Conservation (phyloP, 2,329 filamentous ascomycete genomes). For the Pseudocercospora pini-densiflorae region DNA sequence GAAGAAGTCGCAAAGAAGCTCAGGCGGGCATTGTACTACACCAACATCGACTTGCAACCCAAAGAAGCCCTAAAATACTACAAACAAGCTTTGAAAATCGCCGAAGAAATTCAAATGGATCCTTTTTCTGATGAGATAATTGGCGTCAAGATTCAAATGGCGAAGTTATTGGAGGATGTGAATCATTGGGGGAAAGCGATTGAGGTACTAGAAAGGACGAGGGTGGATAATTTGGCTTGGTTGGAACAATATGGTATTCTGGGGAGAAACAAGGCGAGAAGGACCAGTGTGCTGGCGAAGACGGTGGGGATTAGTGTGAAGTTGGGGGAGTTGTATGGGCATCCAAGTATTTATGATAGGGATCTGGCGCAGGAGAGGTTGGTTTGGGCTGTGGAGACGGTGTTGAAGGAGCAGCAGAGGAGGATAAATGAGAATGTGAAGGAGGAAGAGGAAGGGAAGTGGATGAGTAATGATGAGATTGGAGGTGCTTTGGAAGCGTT, state of each 20-base stretch:
- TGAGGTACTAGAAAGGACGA: conserved; percentile 77
- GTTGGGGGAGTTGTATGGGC: conserved; percentile 80
- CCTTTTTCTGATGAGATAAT: conserved; percentile 90
- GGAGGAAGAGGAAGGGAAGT: conserved; percentile 67
- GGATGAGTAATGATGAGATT: conserved; percentile 72
- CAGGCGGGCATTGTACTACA: conserved; percentile 84
- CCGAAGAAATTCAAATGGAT: conserved; percentile 76
- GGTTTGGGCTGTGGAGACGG: conserved; percentile 80
- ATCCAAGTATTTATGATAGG: conserved; percentile 73
- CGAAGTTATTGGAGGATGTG: conserved; percentile 78
- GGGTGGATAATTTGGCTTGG: conserved; percentile 66
- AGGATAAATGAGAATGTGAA: conserved; percentile 61
- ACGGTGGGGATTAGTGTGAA: conserved; percentile 79
- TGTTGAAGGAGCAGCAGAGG: conserved; percentile 73
- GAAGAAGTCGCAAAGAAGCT: conserved; percentile 76
- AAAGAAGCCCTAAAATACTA: conserved; percentile 83
- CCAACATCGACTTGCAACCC: conserved; percentile 74
- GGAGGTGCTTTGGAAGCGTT: conserved; percentile 80
- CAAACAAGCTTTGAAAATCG: conserved; percentile 74
- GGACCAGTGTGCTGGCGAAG: conserved; percentile 71
- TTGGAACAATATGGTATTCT: conserved; percentile 51
- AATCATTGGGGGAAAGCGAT: conserved; percentile 72
- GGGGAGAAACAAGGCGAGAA: conserved; percentile 55
- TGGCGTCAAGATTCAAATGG: conserved; percentile 83
- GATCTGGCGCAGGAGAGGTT: conserved; percentile 76